phyloP scores from a whole-genome alignment of 2,329 filamentous ascomycete species.

The Gnomoniopsis sp. region DNA sequence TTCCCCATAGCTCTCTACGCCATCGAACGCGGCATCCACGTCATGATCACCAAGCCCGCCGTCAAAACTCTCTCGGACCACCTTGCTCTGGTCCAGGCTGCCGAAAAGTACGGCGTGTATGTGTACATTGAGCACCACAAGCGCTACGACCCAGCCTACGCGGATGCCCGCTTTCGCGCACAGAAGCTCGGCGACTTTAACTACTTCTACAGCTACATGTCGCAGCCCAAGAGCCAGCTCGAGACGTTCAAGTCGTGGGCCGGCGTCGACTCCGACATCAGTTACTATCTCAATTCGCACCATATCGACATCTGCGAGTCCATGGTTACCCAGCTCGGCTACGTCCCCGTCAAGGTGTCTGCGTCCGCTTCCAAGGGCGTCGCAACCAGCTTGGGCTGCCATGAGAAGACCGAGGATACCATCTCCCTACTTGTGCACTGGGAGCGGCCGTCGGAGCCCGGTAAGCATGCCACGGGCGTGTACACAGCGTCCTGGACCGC shows the following conservation, averaged over 20 bases:
- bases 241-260: conserved; percentile 96
- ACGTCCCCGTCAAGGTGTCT: conserved; percentile 73
- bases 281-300: conserved; percentile 93
- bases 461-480: conserved; percentile 76
- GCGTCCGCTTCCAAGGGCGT: conserved; percentile 76
- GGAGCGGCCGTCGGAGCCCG: conserved; percentile 67
- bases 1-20: conserved; percentile 90
- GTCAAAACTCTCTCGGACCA: conserved; percentile 82
- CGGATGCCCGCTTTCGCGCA: conserved; percentile 78
- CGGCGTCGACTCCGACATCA: conserved; percentile 87
- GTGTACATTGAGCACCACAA: conserved; percentile 97
- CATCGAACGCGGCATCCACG: conserved; percentile 82
- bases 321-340: conserved; percentile 74
- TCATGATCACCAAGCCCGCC: conserved; percentile 91
- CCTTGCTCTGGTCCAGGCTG: conserved; percentile 68
- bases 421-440: conserved; percentile 89
- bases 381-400: conserved; percentile 75
- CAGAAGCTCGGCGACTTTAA: conserved; percentile 86
- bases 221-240: conserved; percentile 83
- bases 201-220: conserved; percentile 98
- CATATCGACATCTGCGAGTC: conserved; percentile 91
- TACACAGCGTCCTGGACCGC: conserved; percentile 96
- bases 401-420: conserved; percentile 81
- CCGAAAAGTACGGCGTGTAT: conserved; percentile 73
- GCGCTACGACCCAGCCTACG: conserved; percentile 89